Base-by-base conservation (phyloP, 345 rosid genomes). In the Eucalyptus shirleyi region DNA sequence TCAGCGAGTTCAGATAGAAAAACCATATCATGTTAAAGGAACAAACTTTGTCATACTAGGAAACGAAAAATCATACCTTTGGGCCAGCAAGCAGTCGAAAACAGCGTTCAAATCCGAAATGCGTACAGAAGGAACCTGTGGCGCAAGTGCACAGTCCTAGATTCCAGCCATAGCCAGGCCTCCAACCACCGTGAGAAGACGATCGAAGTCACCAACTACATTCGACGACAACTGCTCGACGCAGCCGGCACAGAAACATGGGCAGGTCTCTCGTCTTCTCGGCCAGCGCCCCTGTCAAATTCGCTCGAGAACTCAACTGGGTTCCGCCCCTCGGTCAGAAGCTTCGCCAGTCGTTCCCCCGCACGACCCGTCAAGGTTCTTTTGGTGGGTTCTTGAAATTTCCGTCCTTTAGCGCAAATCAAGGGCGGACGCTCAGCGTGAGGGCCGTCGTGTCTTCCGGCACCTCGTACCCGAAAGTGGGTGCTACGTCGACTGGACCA, bases 401-500 rank as follows among this genome's bases (percentile, higher is more conserved):
- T 40, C 85, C 47, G 42, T 77, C 85, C 28, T 77, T 77, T 2
- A 40, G 24, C 17, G 47, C 47, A 3, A 77, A 21, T 21, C 85
- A 21, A 77, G 47, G 47, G 6, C 53, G 88, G 50, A 92, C 85
- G 8, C 72, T 91, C 65, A 88, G 88, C 62, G 88, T 93, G 42
- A 95, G 89, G 91, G 96, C 98, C n/a, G 87, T 89, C 26, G 12
- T 94, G 12, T 95, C 98, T 14, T 94, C 93, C 80, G 86, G 60
- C 87, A 87, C 95, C 80, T 87, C 86, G 90, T 94, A 92, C 88
- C 95, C 95, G 3, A 94, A 90, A 93, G 91, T 95, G 42, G 98
- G 96, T 51, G 95, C 99, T 44, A 89, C 88, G 60, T 92, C 97
- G 85, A 93, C 93, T 50, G 99, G 99, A 50, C 93, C 98, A 44